phyloP scores from a whole-genome alignment of 768 basidiomycete genomes.

The Rhodotorula babjevae region DNA sequence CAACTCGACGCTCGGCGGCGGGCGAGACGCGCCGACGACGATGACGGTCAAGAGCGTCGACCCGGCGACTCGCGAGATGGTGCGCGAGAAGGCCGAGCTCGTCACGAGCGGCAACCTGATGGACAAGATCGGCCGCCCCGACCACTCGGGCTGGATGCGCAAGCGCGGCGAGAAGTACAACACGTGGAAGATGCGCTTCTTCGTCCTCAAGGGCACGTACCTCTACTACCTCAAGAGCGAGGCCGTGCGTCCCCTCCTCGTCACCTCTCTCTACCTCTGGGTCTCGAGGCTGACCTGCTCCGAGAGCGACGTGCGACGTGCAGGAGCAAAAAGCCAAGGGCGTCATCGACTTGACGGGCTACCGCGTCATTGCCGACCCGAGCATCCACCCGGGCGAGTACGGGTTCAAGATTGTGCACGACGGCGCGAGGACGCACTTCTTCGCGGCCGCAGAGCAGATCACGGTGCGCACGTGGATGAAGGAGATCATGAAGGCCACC shows the following conservation, averaged over 20 bases:
- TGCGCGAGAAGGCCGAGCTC: conserved; percentile 1
- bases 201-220: conserved; percentile 85
- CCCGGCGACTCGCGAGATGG: conserved; percentile 21
- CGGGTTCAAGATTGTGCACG: conserved; percentile 90
- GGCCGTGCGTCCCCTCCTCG: conserved; percentile 35
- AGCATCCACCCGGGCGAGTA: conserved; percentile 82
- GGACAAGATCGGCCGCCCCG: conserved; percentile 83
- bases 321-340: conserved; percentile 94
- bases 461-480: conserved; percentile 96
- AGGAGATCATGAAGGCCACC: conserved; percentile 97
- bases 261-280: background rate
- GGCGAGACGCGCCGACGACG: conserved; percentile 27
- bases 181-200: conserved; percentile 84
- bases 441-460: conserved; percentile 87
- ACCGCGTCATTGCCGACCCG: conserved; percentile 89
- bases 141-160: conserved; percentile 88
- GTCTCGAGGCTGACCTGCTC: too few relatives aligned
- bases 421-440: conserved; percentile 75
- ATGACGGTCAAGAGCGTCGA: conserved; percentile 32
- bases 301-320: too few relatives aligned
- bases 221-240: conserved; percentile 78
- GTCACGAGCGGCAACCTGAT: conserved; percentile 58
- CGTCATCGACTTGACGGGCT: conserved; percentile 85
- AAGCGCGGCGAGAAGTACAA: conserved; percentile 93
- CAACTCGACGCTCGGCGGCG: conserved; percentile 11